Evolutionary conservation across 768 basidiomycete genomes (phyloP).

Genomic region (Lactarius deliciosus): DNA sequence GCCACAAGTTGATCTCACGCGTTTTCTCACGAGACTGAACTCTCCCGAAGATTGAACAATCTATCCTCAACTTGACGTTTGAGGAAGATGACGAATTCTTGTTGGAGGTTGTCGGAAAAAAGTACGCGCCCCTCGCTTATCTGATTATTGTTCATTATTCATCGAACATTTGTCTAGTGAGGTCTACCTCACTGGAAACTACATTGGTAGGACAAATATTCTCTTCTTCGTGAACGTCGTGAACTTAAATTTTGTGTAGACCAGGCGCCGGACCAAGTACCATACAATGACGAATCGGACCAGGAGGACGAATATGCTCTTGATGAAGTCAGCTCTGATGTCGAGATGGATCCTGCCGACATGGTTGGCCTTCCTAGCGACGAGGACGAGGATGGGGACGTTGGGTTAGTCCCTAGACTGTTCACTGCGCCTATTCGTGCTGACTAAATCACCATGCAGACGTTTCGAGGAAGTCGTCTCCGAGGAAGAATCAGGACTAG

Average conservation of each 20-base stretch:
- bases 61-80: slow-evolving; percentile 66
- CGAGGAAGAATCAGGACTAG: slow-evolving; percentile 33
- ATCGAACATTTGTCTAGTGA: slow-evolving; percentile 42
- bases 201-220: slow-evolving; percentile 55
- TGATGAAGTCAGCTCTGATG: slow-evolving; percentile 80
- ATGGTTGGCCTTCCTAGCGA: slow-evolving; percentile 50
- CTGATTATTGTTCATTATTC: neutral
- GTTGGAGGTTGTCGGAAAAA: slow-evolving; percentile 77
- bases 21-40: slow-evolving; percentile 9
- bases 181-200: slow-evolving; percentile 81
- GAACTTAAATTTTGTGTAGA: slow-evolving; percentile 41
- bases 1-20: slow-evolving; percentile 26
- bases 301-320: slow-evolving; percentile 62
- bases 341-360: slow-evolving; percentile 68
- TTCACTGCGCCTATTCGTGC: neutral
- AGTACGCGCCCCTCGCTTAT: slow-evolving; percentile 48
- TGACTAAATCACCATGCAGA: slow-evolving; percentile 36
- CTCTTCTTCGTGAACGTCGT: slow-evolving; percentile 1
- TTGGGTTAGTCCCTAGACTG: slow-evolving; percentile 42
- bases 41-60: slow-evolving; percentile 68
- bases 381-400: slow-evolving; percentile 37
- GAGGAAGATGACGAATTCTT: slow-evolving; percentile 62
- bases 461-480: slow-evolving; percentile 74
- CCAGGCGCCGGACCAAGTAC: slow-evolving; percentile 52
- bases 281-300: slow-evolving; percentile 50